A percentile compares a stretch with the other conserved stretches of the same genome.
Evolutionary conservation across 371 early-diverging fungal species (phyloP).

Genomic region (Apophysomyces trapeziformis): DNA sequence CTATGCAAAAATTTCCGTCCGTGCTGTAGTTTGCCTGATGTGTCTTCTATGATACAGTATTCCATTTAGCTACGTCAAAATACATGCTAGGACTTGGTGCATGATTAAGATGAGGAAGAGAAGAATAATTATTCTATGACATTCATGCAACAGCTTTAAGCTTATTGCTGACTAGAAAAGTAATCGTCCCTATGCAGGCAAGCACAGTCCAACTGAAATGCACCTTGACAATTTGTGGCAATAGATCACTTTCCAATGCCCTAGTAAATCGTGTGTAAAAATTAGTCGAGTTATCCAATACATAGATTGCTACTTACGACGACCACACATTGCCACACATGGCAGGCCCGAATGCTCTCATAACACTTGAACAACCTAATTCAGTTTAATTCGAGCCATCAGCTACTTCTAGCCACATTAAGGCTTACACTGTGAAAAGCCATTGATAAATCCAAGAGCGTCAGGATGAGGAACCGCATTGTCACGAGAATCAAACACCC

Average conservation of each 20-base stretch:
- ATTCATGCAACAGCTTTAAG: slow-evolving; percentile 12
- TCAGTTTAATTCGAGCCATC: background rate
- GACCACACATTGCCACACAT: slow-evolving; percentile 51
- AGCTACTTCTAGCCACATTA: background rate
- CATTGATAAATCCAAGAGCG: slow-evolving; percentile 44
- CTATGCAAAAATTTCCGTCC: background rate
- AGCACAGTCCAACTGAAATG: slow-evolving; percentile 33
- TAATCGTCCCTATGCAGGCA: slow-evolving; percentile 26
- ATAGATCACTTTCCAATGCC: slow-evolving; percentile 25
- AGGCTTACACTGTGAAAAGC: slow-evolving; percentile 47
- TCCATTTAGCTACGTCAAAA: background rate
- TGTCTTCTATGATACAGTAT: background rate
- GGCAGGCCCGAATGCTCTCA: slow-evolving; percentile 50
- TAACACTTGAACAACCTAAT: slow-evolving; percentile 47
- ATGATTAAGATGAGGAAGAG: too few relatives aligned
- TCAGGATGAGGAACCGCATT: slow-evolving; percentile 37
- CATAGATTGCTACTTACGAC: too few relatives aligned
- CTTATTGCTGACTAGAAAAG: slow-evolving; percentile 27
- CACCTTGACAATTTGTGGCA: slow-evolving; percentile 35
- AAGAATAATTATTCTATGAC: too few relatives aligned
- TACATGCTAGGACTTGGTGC: background rate
- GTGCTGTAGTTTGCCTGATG: background rate
- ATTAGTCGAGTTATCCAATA: too few relatives aligned
- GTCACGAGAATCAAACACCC: slow-evolving; percentile 38
- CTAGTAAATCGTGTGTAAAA: slow-evolving; percentile 13